Percentiles rank a stretch among this genome's conserved stretches.
These are phyloP conservation scores for Colletotrichum phormii DNA, from an alignment of 2,329 filamentous ascomycete genomes.

Conservation along the genomic window DNA sequence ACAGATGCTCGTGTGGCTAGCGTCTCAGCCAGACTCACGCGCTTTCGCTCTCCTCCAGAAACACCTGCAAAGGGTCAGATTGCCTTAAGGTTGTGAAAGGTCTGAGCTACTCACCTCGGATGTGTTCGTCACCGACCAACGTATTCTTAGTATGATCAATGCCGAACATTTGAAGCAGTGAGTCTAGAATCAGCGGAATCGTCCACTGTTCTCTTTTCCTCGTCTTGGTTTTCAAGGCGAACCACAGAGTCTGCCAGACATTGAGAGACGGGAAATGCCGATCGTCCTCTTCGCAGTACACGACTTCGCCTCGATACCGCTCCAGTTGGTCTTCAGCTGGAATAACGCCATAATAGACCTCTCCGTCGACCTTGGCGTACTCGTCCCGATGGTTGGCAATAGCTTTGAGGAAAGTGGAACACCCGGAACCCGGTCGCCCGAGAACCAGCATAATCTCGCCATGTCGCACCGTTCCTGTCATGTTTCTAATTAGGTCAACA, in stretches of 20 bases:
- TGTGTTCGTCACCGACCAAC: slow-evolving; percentile 77
- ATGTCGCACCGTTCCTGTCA: slow-evolving; percentile 49
- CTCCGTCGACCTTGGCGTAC: slow-evolving; percentile 75
- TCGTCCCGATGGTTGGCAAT: slow-evolving; percentile 76
- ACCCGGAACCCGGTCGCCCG: slow-evolving; percentile 79
- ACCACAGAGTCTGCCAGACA: slow-evolving; percentile 82
- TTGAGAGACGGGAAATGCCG: slow-evolving; percentile 79
- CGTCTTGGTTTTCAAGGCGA: slow-evolving; percentile 81
- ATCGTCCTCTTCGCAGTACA: slow-evolving; percentile 83
- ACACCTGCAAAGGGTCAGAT: slow-evolving; percentile 53
- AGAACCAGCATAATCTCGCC: slow-evolving; percentile 59
- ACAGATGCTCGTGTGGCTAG: slow-evolving; percentile 79
- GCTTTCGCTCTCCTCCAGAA: slow-evolving; percentile 83
- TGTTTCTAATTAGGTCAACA: slow-evolving; percentile 45
- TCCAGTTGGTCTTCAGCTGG: slow-evolving; percentile 75
- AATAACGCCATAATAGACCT: slow-evolving; percentile 79
- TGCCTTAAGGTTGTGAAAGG: too few species aligned
- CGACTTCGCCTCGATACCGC: slow-evolving; percentile 79
- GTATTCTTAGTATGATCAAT: slow-evolving; percentile 82
- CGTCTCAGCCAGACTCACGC: slow-evolving; percentile 83
- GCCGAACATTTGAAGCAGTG: slow-evolving; percentile 81
- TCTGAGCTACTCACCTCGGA: slow-evolving; percentile 62
- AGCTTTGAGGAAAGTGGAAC: slow-evolving; percentile 81
- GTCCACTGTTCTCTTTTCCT: slow-evolving; percentile 72
- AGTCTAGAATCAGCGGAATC: slow-evolving; percentile 76